Evolutionary conservation across 2,329 filamentous ascomycete species (phyloP).

Genomic region (Alternaria viburni): DNA sequence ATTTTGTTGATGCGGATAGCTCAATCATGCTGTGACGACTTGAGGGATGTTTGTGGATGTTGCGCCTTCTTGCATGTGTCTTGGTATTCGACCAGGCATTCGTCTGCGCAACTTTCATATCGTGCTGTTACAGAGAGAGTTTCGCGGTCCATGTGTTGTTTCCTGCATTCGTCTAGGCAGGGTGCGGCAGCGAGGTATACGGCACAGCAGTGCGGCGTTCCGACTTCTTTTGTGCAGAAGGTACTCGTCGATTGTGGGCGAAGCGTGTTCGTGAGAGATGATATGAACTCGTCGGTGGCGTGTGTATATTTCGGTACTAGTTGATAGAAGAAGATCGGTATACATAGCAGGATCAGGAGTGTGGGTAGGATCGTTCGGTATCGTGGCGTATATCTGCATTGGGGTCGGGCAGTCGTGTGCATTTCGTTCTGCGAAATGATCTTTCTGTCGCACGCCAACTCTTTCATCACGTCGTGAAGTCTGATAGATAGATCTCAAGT

Average conservation of each 20-base stretch:
- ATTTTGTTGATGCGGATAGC: neutral
- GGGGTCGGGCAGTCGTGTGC: neutral
- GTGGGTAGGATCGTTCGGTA: neutral
- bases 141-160: slow-evolving; percentile 1
- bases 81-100: slow-evolving; percentile 8
- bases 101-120: slow-evolving; percentile 6
- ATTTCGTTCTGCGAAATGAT: neutral
- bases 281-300: neutral
- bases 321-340: slow-evolving; percentile 16
- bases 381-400: neutral
- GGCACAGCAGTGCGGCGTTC: slow-evolving; percentile 2
- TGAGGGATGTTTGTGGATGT: neutral
- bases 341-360: slow-evolving; percentile 4
- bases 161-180: slow-evolving; percentile 9
- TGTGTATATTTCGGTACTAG: slow-evolving; percentile 3
- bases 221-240: slow-evolving; percentile 5
- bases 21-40: neutral
- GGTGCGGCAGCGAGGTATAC: slow-evolving; percentile 1
- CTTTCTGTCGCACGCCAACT: neutral
- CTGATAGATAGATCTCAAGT: neutral
- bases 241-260: neutral
- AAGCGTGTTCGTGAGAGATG: neutral
- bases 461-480: neutral
- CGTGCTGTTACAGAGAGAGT: neutral
- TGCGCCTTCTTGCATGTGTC: neutral